Base-by-base conservation (phyloP, 129 eudicot genomes). In the Arctium lappa region DNA sequence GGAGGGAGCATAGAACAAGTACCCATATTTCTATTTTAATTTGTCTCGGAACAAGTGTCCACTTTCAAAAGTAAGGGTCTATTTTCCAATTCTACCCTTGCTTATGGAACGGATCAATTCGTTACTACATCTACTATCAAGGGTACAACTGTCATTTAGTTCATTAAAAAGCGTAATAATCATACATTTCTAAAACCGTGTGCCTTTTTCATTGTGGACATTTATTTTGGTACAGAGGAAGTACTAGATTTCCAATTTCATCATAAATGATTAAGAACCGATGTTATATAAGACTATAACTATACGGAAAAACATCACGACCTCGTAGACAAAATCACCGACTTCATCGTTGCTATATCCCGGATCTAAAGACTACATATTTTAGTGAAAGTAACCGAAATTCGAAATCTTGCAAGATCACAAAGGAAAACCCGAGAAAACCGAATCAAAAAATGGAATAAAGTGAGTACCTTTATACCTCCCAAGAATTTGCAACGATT, bases 401-500 rank as follows among this genome's bases (percentile, higher is more conserved):
- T 13, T 53, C 15, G 3, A 50, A 50, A 3, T 50, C n/a, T 50
- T 50, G 13, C 9, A 82, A 40, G 1, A 38, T 31, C 31, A 48
- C 72, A 29, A 77, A 42, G 11, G 16, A 31, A 16, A 6, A 2
- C 15, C 46, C 9, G 37, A n/a, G 2, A 69, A 15, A 18, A 60
- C 5, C n/a, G 5, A 60, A 76, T 46, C 75, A 15, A 22, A 34
- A 62, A 8, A 83, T 11, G 44, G 50, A 38, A 50, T 38, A 33
- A 65, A 42, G 72, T 42, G 53, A 63, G 33, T 88, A 94, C 98
- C 98, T 92, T 82, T 91, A 87, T 83, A 91, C 84, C 92, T 86
- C 85, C 98, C 89, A 56, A 94, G 97, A 73, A 89, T 81, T 78
- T 95, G 95, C 85, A 93, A 89, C 10, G 99, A 95, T 84, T 90